Conservation (phyloP, 305 asterid species). For the Fraxinus baroniana region DNA sequence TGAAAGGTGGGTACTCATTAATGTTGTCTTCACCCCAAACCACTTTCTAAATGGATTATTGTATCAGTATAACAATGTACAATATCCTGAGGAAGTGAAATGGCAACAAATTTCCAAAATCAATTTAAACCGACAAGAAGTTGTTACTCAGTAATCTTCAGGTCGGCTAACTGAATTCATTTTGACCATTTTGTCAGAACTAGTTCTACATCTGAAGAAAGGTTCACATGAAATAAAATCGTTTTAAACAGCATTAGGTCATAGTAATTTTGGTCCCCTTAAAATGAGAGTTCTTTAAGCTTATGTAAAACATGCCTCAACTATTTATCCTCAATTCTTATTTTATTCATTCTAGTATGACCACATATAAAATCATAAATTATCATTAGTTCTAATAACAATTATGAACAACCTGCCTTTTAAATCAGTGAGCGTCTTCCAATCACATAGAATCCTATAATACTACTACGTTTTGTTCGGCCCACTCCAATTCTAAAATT, state of each 20-base stretch:
- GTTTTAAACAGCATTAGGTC: not conserved
- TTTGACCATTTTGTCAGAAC: not conserved
- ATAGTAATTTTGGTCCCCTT: not conserved
- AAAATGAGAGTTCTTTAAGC: not conserved
- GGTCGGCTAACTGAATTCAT: not conserved
- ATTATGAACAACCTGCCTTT: not conserved
- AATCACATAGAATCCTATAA: not conserved
- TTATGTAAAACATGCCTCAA: not conserved
- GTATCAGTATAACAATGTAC: not conserved
- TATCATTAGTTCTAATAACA: not conserved
- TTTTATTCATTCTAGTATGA: not conserved
- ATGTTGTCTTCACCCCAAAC: not conserved
- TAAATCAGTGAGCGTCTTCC: not conserved
- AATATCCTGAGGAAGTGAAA: not conserved
- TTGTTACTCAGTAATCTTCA: not conserved
- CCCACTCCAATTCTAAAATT: not conserved
- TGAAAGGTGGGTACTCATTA: not conserved
- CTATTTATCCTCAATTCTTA: not conserved
- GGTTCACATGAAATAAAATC: not conserved
- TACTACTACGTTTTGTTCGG: not conserved
- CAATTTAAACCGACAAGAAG: not conserved
- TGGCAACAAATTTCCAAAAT: not conserved
- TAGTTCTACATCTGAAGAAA: not conserved
- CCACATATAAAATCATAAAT: not conserved
- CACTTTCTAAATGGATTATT: not conserved